Percentiles rank a stretch among this genome's conserved stretches.
These are phyloP conservation scores for Didymella segeticola DNA, from an alignment of 2,329 filamentous ascomycete species.

Conservation along the genomic window DNA sequence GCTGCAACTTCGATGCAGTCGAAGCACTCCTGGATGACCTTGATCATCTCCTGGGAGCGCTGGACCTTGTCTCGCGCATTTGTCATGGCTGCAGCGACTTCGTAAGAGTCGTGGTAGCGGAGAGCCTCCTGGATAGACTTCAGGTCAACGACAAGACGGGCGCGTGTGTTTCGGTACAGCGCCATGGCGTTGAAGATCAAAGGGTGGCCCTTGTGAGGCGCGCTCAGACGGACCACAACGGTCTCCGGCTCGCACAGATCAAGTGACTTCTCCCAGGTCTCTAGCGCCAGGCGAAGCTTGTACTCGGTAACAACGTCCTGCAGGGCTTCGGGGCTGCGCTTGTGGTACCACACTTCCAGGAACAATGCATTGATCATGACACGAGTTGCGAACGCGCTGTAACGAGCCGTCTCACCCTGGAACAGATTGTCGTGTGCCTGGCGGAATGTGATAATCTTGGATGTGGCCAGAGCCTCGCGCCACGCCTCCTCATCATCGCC, in stretches of 20 bases:
- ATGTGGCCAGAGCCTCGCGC: conserved; percentile 76
- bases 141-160: conserved; percentile 90
- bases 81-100: conserved; percentile 96
- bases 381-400: conserved; percentile 95
- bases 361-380: conserved; percentile 99
- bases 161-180: conserved; percentile 91
- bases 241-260: conserved; percentile 92
- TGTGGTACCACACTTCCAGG: conserved; percentile 98
- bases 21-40: conserved; percentile 97
- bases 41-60: conserved; percentile 96
- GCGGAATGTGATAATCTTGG: conserved; percentile 83
- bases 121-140: conserved; percentile 96
- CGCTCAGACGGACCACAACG: conserved; percentile 86
- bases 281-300: conserved; percentile 91
- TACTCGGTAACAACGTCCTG: conserved; percentile 98
- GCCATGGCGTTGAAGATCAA: conserved; percentile 98
- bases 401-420: conserved; percentile 86
- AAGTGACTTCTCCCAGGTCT: conserved; percentile 98
- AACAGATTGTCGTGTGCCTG: conserved; percentile 95
- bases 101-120: conserved; percentile 95
- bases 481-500: conserved; percentile 80
- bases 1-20: conserved; percentile 97
- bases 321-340: conserved; percentile 94
- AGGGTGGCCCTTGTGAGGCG: conserved; percentile 94
- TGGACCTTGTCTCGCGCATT: conserved; percentile 92